Base-by-base conservation (phyloP, 2,329 filamentous ascomycete genomes). In the Dissoconium aciculare region DNA sequence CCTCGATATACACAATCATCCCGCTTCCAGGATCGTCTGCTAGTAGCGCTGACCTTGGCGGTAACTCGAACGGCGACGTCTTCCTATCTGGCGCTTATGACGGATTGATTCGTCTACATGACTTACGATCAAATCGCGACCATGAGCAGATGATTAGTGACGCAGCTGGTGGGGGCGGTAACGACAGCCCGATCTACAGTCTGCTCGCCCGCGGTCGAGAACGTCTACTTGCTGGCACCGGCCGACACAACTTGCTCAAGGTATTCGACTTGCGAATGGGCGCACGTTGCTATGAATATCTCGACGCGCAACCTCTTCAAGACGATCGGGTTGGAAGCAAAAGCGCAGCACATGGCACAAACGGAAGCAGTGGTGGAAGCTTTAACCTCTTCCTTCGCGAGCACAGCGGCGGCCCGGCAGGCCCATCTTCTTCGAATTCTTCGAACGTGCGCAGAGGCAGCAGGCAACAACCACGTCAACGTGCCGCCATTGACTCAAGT, bases 61-160 rank as follows among this genome's bases (percentile, higher is more conserved):
- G n/a, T n/a, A n/a, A n/a, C n/a, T 52, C 46, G 11, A 41, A 57
- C 3, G 64, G 65, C 2, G 53, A 68, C 27, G 51, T 69, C 0
- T 74, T 76, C 35, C 53, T 77, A 2, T 66, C 67, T 17, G 70
- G 71, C 5, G 71, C 68, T 47, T 69, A 69, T 30, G 69, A 74
- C 44, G 67, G 69, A 8, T 55, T 63, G 23, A 56, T 64, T 23
- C 61, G 69, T 41, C 59, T 77, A 4, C 71, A 77, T 44, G 73
- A 78, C 41, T 51, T 74, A 33, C 67, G 72, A 19, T 66, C 66
- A 1, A 56, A 60, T 3, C 47, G 52, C 12, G 51, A 56, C 9
- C 62, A 57, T 26, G 64, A 67, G 31, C 35, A 38, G 29, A 53
- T 55, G 10, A 75, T 66, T 46, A 50, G 51, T 40, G 71, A 75